phyloP scores from a whole-genome alignment of 2,329 filamentous ascomycete species.

The Cladosporium phlei region DNA sequence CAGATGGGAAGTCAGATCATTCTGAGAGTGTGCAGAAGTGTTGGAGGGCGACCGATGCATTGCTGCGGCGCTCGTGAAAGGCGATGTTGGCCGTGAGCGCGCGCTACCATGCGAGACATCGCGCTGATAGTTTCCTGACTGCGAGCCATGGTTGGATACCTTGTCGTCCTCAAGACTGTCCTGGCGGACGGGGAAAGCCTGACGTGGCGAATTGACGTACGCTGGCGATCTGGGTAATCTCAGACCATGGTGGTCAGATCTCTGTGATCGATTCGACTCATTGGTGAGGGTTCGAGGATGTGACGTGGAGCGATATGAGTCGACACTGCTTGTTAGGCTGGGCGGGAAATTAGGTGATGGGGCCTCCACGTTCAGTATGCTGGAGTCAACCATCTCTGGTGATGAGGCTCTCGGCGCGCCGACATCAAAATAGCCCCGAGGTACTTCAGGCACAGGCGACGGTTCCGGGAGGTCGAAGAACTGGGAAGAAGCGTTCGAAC shows the following conservation, averaged over 20 bases:
- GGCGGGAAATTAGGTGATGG: conserved; percentile 38
- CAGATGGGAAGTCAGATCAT: conserved; percentile 46
- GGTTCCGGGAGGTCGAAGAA: conserved; percentile 8
- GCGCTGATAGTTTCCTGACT: conserved; percentile 61
- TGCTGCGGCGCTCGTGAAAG: conserved; percentile 54
- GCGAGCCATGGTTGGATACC: conserved; percentile 52
- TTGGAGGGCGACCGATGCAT: conserved; percentile 77
- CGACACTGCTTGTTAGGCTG: conserved; percentile 32
- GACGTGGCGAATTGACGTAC: conserved; percentile 40
- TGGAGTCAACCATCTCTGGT: conserved; percentile 42
- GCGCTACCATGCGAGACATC: conserved; percentile 72
- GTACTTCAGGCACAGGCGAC: conserved; percentile 16
- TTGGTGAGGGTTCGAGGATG: conserved; percentile 39
- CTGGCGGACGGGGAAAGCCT: conserved; percentile 41
- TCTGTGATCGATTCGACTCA: conserved; percentile 31
- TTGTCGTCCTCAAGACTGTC: conserved; percentile 62
- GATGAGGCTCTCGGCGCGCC: conserved; percentile 42
- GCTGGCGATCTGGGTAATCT: conserved; percentile 33
- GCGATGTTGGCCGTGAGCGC: conserved; percentile 56
- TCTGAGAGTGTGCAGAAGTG: conserved; percentile 71
- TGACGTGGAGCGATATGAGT: conserved; percentile 34
- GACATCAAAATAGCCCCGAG: conserved; percentile 38
- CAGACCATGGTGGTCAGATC: conserved; percentile 26
- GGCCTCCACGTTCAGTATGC: conserved; percentile 37
- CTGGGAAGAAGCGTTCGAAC: conserved; percentile 4